These are phyloP conservation scores for Triangularia setosa DNA, from an alignment of 2,329 filamentous ascomycete species.

Conservation along the genomic window DNA sequence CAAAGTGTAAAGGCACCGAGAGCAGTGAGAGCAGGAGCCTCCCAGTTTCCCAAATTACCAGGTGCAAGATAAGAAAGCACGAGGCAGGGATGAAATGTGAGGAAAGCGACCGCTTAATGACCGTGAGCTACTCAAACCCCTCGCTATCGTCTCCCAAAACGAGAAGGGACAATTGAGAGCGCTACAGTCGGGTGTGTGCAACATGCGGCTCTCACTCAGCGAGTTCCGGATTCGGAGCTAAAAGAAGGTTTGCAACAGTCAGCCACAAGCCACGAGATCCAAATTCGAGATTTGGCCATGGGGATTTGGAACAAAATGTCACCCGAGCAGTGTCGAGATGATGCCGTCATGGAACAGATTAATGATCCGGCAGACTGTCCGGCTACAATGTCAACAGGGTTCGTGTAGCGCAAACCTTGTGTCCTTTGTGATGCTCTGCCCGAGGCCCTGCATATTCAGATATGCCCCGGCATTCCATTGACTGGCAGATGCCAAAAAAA, in stretches of 20 bases:
- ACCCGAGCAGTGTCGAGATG: neutral
- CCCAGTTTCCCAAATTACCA: no score
- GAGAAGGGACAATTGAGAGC: neutral
- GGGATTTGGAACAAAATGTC: neutral
- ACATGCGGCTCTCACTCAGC: neutral
- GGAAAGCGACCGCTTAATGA: neutral
- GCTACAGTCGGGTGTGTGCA: neutral
- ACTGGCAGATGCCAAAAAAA: neutral
- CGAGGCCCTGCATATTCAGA: neutral
- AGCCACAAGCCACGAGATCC: neutral
- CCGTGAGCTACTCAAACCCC: neutral
- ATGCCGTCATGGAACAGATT: neutral
- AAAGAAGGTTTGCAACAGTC: neutral
- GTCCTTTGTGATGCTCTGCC: neutral
- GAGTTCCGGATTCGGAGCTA: neutral
- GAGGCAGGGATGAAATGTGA: neutral
- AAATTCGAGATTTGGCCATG: neutral
- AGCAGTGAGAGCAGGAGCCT: no score
- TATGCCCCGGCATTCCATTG: neutral
- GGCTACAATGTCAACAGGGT: neutral
- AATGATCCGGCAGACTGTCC: neutral
- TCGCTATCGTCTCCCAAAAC: neutral
- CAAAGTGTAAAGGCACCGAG: no score
- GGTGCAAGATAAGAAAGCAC: neutral
- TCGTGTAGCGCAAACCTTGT: constrained; percentile 5